Conservation (phyloP, 2,329 filamentous ascomycete genomes). For the Fusarium sp. region DNA sequence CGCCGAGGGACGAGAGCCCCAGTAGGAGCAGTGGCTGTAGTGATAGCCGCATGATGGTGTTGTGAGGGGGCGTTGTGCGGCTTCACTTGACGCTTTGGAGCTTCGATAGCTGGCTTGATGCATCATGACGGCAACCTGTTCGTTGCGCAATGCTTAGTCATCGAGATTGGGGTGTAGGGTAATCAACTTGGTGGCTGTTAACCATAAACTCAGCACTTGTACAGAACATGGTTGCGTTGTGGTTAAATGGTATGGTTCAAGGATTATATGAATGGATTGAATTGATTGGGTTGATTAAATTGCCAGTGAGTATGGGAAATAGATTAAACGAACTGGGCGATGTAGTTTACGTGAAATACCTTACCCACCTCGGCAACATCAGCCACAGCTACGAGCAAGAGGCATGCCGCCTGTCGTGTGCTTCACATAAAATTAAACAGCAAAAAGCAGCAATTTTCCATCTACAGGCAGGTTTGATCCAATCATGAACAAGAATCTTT, state of each 20-base stretch:
- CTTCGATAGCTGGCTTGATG: slow-evolving; percentile 36
- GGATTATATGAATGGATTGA: not conserved
- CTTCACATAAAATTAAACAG: not conserved
- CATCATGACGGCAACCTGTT: slow-evolving; percentile 46
- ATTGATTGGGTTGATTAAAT: not conserved
- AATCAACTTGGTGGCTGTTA: not conserved
- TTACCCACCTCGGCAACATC: not conserved
- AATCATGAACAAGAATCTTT: not conserved
- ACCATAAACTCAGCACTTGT: not conserved
- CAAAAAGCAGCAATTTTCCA: not conserved
- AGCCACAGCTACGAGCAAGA: not conserved
- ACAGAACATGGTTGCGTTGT: not conserved
- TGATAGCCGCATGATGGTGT: slow-evolving; percentile 51
- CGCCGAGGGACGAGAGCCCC: slow-evolving; percentile 57
- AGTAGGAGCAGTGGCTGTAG: slow-evolving; percentile 53
- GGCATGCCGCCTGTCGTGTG: not conserved
- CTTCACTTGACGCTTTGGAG: slow-evolving; percentile 38
- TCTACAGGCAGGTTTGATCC: not conserved
- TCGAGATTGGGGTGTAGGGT: slow-evolving; percentile 12
- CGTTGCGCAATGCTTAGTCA: slow-evolving; percentile 43
- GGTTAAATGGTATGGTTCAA: not conserved
- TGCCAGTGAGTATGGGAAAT: not conserved
- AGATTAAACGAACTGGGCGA: not conserved
- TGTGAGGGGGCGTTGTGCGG: slow-evolving; percentile 35
- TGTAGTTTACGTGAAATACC: not conserved